A percentile compares a stretch with the other conserved stretches of the same genome.
These are phyloP conservation scores for Pleurotus pulmonarius DNA, from an alignment of 768 basidiomycete species.

Conservation along the genomic window DNA sequence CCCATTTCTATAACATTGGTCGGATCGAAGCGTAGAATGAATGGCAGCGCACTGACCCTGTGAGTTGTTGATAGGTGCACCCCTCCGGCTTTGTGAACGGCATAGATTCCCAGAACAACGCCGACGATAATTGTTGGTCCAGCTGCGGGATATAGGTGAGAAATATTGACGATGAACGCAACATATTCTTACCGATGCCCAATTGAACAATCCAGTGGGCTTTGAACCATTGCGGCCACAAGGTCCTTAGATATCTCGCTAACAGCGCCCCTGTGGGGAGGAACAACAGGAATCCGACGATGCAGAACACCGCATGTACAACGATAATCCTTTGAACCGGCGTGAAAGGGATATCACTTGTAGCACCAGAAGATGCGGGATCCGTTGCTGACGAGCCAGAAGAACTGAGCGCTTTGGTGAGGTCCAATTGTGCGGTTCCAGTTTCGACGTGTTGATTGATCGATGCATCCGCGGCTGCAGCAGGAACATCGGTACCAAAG, in stretches of 20 bases:
- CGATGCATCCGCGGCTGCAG: conserved; percentile 37
- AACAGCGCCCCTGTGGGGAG: conserved; percentile 51
- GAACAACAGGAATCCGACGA: conserved; percentile 47
- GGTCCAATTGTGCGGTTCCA: conserved; percentile 40
- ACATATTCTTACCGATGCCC: conserved; percentile 32
- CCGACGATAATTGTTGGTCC: conserved; percentile 41
- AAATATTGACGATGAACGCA: conserved; percentile 1
- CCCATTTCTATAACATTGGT: conserved; percentile 34
- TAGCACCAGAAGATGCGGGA: conserved; percentile 15
- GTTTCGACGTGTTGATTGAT: conserved; percentile 44
- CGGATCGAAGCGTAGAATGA: background rate
- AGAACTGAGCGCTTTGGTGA: conserved; percentile 35
- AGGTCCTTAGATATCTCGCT: conserved; percentile 51
- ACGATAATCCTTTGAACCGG: conserved; percentile 48
- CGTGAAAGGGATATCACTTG: conserved; percentile 32
- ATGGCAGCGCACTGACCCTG: conserved; percentile 31
- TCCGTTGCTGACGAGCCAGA: conserved; percentile 10
- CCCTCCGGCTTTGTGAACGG: conserved; percentile 29
- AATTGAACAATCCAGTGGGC: conserved; percentile 51
- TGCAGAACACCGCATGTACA: conserved; percentile 50
- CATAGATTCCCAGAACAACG: conserved; percentile 37
- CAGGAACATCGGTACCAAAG: conserved; percentile 47
- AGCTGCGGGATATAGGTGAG: conserved; percentile 24
- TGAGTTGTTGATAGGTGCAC: conserved; percentile 41
- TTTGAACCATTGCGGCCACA: conserved; percentile 46